Evolutionary conservation across 306 rosid species (phyloP).

Genomic region (Sechiopsis laciniata): DNA sequence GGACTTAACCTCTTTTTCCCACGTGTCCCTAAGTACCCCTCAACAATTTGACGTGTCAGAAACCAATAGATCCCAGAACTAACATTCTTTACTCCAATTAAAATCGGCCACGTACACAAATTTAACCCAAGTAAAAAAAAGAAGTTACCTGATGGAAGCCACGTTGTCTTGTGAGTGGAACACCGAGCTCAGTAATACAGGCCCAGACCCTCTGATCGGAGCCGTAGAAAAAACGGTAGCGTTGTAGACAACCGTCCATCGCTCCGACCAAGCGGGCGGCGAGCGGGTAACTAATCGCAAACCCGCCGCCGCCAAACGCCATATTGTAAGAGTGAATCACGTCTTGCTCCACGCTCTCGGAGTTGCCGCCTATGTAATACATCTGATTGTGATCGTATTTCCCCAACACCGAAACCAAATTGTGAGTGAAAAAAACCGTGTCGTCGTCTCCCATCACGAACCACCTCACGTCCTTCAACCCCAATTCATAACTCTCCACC

Average conservation of each 20-base stretch:
- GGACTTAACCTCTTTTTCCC: background rate
- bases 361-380: conserved; percentile 77
- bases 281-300: conserved; percentile 68
- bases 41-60: background rate
- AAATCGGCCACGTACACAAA: background rate
- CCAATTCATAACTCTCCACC: conserved; percentile 55
- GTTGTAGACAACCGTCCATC: conserved; percentile 69
- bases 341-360: conserved; percentile 93
- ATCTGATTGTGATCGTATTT: conserved; percentile 57
- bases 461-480: conserved; percentile 72
- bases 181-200: conserved; percentile 68
- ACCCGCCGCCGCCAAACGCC: conserved; percentile 98
- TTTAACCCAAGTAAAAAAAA: background rate
- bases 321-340: conserved; percentile 63
- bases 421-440: conserved; percentile 66
- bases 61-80: background rate
- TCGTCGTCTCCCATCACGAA: conserved; percentile 98
- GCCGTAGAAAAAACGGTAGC: conserved; percentile 76
- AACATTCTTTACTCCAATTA: background rate
- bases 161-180: conserved; percentile 52
- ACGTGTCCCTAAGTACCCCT: background rate
- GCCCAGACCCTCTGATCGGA: conserved; percentile 93
- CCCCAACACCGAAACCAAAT: conserved; percentile 59
- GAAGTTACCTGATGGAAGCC: conserved; percentile 89
- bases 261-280: conserved; percentile 47